Base-by-base conservation (phyloP, 129 eudicot genomes). In the Scalesia atractyloides region DNA sequence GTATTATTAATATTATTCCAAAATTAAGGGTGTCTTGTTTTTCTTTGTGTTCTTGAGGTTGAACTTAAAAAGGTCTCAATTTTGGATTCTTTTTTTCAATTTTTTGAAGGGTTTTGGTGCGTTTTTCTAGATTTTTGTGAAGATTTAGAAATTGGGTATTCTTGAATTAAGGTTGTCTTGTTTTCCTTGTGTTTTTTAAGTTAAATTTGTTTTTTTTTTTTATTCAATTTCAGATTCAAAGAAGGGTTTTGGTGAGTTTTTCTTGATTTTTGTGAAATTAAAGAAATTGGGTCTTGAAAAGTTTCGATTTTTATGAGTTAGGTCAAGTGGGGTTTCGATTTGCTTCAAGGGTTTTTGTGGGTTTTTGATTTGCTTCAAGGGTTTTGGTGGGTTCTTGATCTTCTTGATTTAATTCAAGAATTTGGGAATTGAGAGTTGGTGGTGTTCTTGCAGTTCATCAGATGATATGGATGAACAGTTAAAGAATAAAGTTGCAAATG, bases 381-480 rank as follows among this genome's bases (percentile, higher is more conserved):
- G 67, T 78, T 70, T 62, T 70, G 53, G 37, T 78, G 77, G 72
- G 82, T 7, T 24, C 77, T 63, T 62, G 65, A 51, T 51, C 33
- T 2, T 20, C 53, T 26, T 74, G 33, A n/a, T 64, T 9, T 14
- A 33, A 18, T 43, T 51, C 49, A 53, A 24, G 46, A 48, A 41
- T 54, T 41, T 6, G 2, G 20, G 63, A 59, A 24, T 59, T 33
- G 18, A 57, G 47, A 14, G 37, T 59, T 18, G 15, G 6, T 50
- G 56, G 56, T 50, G 18, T 33, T 51, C 33, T 43, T 72, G 72
- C 75, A 30, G 74, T 7, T 33, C 46, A 34, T 49, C 78, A 64
- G 63, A 83, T 85, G 91, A 84, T 47, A 89, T 89, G 96, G 86
- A 78, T 37, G 73, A 70, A 60, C 53, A 9, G 39, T 73, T 62